Evolutionary conservation across 805 yeast species (phyloP), one percentile per base, ranked within the genome.

Genomic region (Isabelozyma rhagii): DNA sequence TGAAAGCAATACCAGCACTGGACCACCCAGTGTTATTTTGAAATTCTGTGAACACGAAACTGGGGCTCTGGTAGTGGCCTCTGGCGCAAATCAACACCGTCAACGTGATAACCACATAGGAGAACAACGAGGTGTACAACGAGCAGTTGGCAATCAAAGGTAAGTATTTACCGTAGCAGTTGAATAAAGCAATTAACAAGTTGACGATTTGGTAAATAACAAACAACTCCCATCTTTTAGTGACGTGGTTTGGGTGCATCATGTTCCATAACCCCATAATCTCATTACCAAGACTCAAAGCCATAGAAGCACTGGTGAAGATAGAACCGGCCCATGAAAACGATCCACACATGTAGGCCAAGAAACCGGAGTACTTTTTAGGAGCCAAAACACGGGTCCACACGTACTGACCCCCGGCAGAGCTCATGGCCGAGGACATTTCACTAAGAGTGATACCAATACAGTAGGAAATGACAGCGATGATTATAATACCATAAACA

Each of bases 391-490:
- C 71, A 39, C 72, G 57, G 6, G 76, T 65, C 77, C 77, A 72
- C 45, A 67, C 71, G 52, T 72, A 71, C 58, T 71, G 78, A 49
- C 76, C 77, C 1, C 77, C 77, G 21, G 76, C 75, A 11, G 69
- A 63, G 3, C 75, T 75, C 47, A 68, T 69, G 17, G 76, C 74
- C 39, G 68, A 61, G 8, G 75, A 64, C 52, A 72, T 60, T 52
- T 72, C 78, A 3, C 72, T 65, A 41, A 72, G 64, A 6, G 75
- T 64, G 48, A 66, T 63, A 15, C 73, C 77, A 48, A 72, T 63
- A 55, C 69, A 62, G 51, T 64, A 61, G 17, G 75, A 69, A 43
- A 72, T 61, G 50, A 54, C 56, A 5, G 72, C 66, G 36, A 71
- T 69, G 53, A 71, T 72, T 42, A 72, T 61, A 52, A 72, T 70